Conservation (phyloP, 164 flowering plant species). For the Magnolia kwangsiensis region DNA sequence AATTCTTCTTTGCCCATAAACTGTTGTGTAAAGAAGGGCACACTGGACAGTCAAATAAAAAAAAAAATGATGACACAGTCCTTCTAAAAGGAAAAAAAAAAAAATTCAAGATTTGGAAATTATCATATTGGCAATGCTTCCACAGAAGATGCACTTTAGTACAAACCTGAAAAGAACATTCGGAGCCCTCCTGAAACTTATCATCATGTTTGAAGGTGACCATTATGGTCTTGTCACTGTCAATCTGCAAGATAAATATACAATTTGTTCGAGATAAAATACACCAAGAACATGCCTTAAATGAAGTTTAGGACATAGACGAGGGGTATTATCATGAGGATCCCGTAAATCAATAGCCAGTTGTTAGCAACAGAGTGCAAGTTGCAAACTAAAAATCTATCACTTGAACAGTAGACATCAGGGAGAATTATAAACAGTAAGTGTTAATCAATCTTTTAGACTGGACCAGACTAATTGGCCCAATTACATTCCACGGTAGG, state of each 20-base stretch:
- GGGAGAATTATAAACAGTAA: not conserved
- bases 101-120: not conserved
- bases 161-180: conserved; percentile 80
- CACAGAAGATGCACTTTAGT: not conserved
- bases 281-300: not conserved
- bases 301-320: not conserved
- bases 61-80: not conserved
- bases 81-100: not conserved
- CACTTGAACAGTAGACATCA: not conserved
- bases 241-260: conserved; percentile 60
- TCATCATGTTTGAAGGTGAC: conserved; percentile 87
- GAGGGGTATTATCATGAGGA: not conserved
- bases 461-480: not conserved
- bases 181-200: conserved; percentile 80
- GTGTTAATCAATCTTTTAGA: not conserved
- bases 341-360: not conserved
- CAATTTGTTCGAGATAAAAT: not conserved
- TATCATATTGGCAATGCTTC: not conserved
- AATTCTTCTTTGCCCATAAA: conserved; percentile 95
- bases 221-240: conserved; percentile 87
- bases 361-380: not conserved
- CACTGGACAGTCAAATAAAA: conserved; percentile 46
- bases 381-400: too few relatives aligned
- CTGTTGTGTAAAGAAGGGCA: conserved; percentile 98
- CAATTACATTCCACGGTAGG: not conserved